Conservation (phyloP, 2,329 filamentous ascomycete genomes). For the Cladophialophora carrionii region DNA sequence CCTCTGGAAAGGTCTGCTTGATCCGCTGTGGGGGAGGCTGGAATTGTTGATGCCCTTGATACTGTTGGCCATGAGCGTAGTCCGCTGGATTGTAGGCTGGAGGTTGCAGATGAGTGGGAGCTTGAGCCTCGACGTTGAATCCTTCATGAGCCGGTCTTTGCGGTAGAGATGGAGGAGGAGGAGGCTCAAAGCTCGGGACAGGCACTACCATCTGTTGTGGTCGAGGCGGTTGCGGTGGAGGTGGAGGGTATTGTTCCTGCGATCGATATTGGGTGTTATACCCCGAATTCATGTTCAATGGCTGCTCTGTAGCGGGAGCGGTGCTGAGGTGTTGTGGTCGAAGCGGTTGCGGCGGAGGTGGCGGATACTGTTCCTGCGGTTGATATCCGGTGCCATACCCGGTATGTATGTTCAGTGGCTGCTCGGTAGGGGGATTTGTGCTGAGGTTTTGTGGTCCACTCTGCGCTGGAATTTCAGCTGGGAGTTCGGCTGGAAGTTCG, state of each 20-base stretch:
- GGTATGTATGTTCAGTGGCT: constrained; percentile 7
- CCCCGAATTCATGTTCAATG: neutral
- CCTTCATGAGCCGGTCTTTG: constrained; percentile 13
- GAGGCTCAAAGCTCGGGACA: constrained; percentile 13
- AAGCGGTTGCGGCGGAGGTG: constrained; percentile 13
- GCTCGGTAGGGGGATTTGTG: neutral
- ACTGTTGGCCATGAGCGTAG: constrained; percentile 14
- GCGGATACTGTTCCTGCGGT: constrained; percentile 15
- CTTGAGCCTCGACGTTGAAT: constrained; percentile 10
- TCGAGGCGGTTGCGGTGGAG: constrained; percentile 13
- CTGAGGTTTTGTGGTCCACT: neutral
- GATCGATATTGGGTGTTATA: constrained; percentile 4
- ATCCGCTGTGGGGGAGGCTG: constrained; percentile 33
- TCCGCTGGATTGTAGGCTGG: constrained; percentile 15
- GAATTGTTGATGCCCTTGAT: constrained; percentile 17
- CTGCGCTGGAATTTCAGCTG: constrained; percentile 12
- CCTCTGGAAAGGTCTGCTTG: constrained; percentile 25
- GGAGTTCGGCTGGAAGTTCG: constrained; percentile 10
- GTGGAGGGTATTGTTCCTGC: constrained; percentile 16
- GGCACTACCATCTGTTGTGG: neutral
- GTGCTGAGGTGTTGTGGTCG: neutral
- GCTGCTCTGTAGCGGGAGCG: constrained; percentile 2
- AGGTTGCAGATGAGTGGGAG: constrained; percentile 6
- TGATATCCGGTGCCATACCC: constrained; percentile 2
- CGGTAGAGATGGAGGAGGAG: constrained; percentile 19